Base-by-base conservation (phyloP, 2,329 filamentous ascomycete species). In the Neopestalotiopsis rosae region DNA sequence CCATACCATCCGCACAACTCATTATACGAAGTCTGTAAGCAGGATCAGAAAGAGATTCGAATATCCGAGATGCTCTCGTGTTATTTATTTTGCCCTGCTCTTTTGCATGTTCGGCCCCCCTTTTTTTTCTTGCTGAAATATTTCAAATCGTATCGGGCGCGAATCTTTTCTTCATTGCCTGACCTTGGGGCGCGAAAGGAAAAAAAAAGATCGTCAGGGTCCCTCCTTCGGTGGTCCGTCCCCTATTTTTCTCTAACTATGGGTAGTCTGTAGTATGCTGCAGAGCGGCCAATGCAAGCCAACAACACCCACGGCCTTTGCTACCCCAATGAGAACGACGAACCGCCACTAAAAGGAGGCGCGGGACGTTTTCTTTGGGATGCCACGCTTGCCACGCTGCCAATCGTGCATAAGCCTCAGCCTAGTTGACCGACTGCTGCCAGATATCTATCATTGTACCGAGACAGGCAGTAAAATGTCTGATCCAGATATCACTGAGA, bases 141-240 rank as follows among this genome's bases (percentile, higher is more conserved):
- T 7, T 38, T 10, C 6, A 38, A 38, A 38, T 0, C 6, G 6
- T 7, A 38, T 38, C 10, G 34, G 34, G 34, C 34, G 34, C 34
- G 34, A 38, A 38, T 34, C 32, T 38, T 20, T 52, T 52, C 45
- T 24, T 52, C 45, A 52, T 52, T 17, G n/a, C 24, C n/a, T 49
- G 34, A 38, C 45, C 45, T n/a, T 9, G 17, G 17, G 45, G 45
- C n/a, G 45, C 45, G 45, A 52, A 56, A 40, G 9, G 24, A 57
- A 56, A 30, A 56, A 30, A 66, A 28, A 66, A 17, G 64, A 66
- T 66, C 64, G 45, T 57, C 64, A 66, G 64, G 64, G 64, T 65
- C 63, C 62, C 20, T 10, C 45, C 7, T 14, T 52, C 24, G 63
- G 38, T 66, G 32, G 9, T 34, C 63, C 64, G 20, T 57, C 30